Evolutionary conservation across 768 basidiomycete species (phyloP), one percentile per base, ranked within the genome.

Genomic region (Boletus huronensis): DNA sequence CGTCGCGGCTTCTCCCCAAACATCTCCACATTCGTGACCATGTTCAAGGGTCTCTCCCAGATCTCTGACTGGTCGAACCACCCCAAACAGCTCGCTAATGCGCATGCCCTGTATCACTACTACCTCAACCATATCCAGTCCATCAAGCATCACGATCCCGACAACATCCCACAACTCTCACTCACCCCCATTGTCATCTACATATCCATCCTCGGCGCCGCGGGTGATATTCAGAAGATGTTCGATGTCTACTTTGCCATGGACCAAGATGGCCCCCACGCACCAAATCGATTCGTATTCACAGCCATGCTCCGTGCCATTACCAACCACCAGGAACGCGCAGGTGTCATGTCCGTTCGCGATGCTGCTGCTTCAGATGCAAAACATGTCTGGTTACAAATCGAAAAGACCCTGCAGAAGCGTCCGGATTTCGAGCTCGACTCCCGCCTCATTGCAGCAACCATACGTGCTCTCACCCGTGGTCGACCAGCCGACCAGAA

Each of bases 171-270:
- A n/a, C 72, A 85, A 36, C 72, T 74, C n/a, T 63, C 74, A 10
- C 65, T 71, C 5, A 36, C 60, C 19, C 84, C 87, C 21, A 70
- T 85, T 40, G 79, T 78, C 34, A 65, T 74, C 41, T 93, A 91
- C 65, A 79, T 93, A 43, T 79, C 77, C 50, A 77, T 90, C 36
- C 79, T 93, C 7, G 85, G 82, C 48, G 76, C 77, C 34, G 78
- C 81, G 7, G 78, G 79, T 14, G 70, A 78, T 10, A 79, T 84
- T 54, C 83, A 89, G 58, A 80, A 80, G 53, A 78, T 90, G 16
- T 88, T 90, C 59, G 88, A 91, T 55, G 81, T 92, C 46, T 92
- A 84, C 71, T 81, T 88, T 58, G 76, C 76, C 14, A 70, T 93
- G 66, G 83, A 85, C 51, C 63, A 76, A n/a, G 77, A 81, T 3